A percentile compares a stretch with the other conserved stretches of the same genome.
Conservation (phyloP, 192 early-diverging fungal genomes). For the Backusella mclennaniae region DNA sequence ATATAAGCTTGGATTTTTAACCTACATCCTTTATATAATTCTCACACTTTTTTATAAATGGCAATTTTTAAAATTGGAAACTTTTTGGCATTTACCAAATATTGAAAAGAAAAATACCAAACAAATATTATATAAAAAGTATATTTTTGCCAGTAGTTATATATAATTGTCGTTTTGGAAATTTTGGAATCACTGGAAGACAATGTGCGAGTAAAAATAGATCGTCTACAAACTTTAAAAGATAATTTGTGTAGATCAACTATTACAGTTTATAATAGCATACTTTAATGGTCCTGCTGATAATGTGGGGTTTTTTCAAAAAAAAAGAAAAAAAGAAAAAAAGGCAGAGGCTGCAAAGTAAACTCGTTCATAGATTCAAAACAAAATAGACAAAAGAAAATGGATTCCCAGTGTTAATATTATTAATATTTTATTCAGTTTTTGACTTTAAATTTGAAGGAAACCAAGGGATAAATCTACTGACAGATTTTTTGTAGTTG, state of each 20-base stretch:
- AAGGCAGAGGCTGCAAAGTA: too few relatives aligned
- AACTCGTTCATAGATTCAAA: too few relatives aligned
- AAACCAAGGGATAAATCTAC: conserved; percentile 56
- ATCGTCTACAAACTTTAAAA: background rate
- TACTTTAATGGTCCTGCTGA: too few relatives aligned
- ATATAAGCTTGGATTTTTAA: background rate
- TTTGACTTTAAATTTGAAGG: background rate
- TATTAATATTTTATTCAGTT: background rate
- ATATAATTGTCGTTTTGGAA: background rate
- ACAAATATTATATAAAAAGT: background rate
- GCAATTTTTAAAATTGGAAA: background rate
- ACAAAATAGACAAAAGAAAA: background rate
- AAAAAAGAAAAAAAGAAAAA: background rate
- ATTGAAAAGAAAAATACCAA: background rate
- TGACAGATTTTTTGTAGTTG: conserved; percentile 60
- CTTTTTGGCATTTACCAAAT: background rate
- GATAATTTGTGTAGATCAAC: background rate
- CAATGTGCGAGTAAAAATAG: background rate
- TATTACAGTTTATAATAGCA: too few relatives aligned
- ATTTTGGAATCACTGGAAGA: background rate
- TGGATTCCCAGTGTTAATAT: background rate
- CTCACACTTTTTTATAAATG: background rate
- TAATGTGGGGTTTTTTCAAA: background rate
- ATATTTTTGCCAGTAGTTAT: background rate
- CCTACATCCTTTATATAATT: background rate